Conservation (phyloP, 2,329 filamentous ascomycete species). For the Exserohilum rostratum region DNA sequence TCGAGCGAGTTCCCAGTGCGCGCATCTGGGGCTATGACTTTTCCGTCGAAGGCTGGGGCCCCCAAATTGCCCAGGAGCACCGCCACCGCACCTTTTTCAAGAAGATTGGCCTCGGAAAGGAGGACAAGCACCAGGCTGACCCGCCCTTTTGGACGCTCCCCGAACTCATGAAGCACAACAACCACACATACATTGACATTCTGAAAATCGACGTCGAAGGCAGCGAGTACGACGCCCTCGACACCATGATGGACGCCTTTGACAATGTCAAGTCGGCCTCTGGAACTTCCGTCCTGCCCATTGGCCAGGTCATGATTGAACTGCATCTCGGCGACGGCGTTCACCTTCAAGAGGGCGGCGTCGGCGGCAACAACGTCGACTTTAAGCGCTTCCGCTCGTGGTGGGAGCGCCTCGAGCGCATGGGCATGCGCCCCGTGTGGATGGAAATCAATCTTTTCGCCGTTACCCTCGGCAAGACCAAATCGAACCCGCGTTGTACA, state of each 20-base stretch:
- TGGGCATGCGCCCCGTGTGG: conserved; percentile 45
- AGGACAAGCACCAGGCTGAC: conserved; percentile 24
- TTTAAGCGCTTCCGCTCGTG: conserved; percentile 38
- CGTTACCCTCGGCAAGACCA: conserved; percentile 32
- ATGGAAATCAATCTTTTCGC: conserved; percentile 44
- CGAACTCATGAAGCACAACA: conserved; percentile 39
- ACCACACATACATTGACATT: conserved; percentile 44
- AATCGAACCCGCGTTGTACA: conserved; percentile 39
- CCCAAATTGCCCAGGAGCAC: conserved; percentile 31
- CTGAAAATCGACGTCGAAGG: conserved; percentile 45
- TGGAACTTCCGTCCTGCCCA: conserved; percentile 32
- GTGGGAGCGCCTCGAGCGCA: conserved; percentile 43
- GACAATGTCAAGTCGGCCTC: conserved; percentile 23
- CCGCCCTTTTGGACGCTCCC: conserved; percentile 41
- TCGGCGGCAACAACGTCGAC: conserved; percentile 24
- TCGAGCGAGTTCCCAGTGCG: conserved; percentile 39
- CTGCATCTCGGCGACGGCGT: conserved; percentile 36
- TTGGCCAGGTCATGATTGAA: conserved; percentile 45
- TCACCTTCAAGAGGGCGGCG: conserved; percentile 5
- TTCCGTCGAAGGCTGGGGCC: conserved; percentile 38
- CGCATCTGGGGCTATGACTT: conserved; percentile 45
- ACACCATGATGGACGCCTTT: conserved; percentile 41
- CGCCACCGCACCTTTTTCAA: conserved; percentile 39
- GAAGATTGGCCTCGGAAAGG: conserved; percentile 37
- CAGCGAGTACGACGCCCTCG: conserved; percentile 38